Evolutionary conservation across 106 monocot genomes (phyloP).

Genomic region (Dendrobium officinale): DNA sequence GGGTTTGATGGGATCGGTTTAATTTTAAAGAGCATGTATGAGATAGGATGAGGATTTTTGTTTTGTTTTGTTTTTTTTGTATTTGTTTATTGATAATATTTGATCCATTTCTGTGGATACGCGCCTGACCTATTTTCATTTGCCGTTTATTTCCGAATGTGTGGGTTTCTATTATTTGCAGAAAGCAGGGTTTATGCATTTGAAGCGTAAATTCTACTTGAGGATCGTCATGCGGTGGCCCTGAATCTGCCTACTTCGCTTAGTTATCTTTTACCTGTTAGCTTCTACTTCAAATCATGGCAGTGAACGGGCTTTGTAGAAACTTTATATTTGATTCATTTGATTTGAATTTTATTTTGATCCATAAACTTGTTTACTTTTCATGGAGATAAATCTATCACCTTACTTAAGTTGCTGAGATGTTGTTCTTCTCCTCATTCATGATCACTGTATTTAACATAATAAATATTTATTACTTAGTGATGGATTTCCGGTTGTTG

Average conservation of each 20-base stretch:
- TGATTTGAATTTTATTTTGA: background rate
- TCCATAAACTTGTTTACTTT: background rate
- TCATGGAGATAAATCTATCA: background rate
- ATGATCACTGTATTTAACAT: background rate
- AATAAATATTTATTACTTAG: background rate
- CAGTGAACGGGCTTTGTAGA: background rate
- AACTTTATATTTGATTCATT: background rate
- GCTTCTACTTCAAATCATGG: background rate
- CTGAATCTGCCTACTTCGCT: background rate
- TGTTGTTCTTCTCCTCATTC: background rate
- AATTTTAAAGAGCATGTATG: background rate
- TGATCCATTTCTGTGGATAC: background rate
- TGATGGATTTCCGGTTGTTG: too few relatives aligned
- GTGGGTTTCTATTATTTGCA: background rate
- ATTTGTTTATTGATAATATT: background rate
- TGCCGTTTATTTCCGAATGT: background rate
- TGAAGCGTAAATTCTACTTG: background rate
- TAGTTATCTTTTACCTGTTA: background rate
- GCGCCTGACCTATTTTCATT: background rate
- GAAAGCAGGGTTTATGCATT: background rate
- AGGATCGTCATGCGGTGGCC: background rate
- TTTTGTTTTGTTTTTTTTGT: background rate
- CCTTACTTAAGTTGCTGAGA: background rate
- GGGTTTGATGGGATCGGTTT: background rate
- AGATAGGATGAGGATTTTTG: background rate